Base-by-base conservation (phyloP, 208 protist genomes). In the Trypanosoma theileri region DNA sequence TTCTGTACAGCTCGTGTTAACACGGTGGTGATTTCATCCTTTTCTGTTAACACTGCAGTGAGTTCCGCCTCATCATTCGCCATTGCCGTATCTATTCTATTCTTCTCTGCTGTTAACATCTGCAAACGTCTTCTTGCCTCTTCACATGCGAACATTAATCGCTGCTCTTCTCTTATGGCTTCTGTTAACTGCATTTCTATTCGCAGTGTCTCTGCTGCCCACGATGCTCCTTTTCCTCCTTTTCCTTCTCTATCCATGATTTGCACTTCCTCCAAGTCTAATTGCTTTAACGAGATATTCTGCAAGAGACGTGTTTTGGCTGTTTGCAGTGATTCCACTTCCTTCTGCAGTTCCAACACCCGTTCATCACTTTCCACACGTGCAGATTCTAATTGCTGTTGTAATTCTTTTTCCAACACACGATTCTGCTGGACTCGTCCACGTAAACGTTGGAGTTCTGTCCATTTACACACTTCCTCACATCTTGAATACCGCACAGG, bases 391-490 rank as follows among this genome's bases (percentile, higher is more conserved):
- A 58, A 51, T 31, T 40, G 26, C 13, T 52, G 35, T 35, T 53
- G 41, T 26, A 66, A 31, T 16, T 31, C 63, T 26, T 46, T 19
- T 50, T 70, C 71, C 41, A 67, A n/a, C 19, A 55, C 12, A 16
- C 57, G 51, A 16, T 58, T 26, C 48, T 46, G 53, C 8, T 46
- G 57, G 3, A 57, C 21, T 41, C 53, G 10, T 7, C 31, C 40
- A 11, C 56, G 66, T 26, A 77, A 53, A n/a, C 58, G 65, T 16
- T 45, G 59, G 14, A 72, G 42, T 41, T 6, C 24, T 19, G 63
- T 26, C 40, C 14, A n/a, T 21, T 35, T 11, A 26, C 0, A 9
- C n/a, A 42, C 28, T n/a, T 52, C 66, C 21, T 8, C 21, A 10
- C n/a, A 8, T 13, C 28, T 50, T n/a, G 24, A 22, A 53, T 59